Percentiles rank a stretch among this genome's conserved stretches.
These are phyloP conservation scores for Sporisorium iseilematis-ciliati DNA, from an alignment of 1,284 basidiomycete genomes.

Conservation along the genomic window DNA sequence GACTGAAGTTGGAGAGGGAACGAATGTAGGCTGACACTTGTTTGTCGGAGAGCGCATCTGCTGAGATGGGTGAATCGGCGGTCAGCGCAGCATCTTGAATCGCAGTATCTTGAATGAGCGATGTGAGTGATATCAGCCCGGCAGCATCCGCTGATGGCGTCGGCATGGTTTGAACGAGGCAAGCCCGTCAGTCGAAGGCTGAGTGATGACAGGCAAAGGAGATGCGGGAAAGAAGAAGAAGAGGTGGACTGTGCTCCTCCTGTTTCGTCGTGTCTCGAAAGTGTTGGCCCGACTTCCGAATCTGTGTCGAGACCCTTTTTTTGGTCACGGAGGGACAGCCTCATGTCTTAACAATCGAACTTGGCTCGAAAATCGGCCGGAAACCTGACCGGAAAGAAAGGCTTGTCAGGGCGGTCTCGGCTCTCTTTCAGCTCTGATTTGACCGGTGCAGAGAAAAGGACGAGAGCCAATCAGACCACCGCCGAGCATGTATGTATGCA, in stretches of 20 bases:
- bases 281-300: conserved; percentile 47
- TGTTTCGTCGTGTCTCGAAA: neutral
- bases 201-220: no score
- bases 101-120: conserved; percentile 28
- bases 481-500: neutral
- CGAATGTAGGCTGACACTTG: conserved; percentile 41
- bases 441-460: conserved; percentile 5
- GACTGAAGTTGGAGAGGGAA: conserved; percentile 47
- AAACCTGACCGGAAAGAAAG: neutral
- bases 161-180: conserved; percentile 4
- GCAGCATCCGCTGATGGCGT: neutral
- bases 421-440: neutral
- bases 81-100: conserved; percentile 22
- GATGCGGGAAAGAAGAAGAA: neutral
- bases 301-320: neutral
- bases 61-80: conserved; percentile 18
- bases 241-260: neutral
- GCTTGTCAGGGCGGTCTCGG: no score
- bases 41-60: conserved; percentile 28
- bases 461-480: neutral
- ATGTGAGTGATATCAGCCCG: conserved; percentile 13
- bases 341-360: neutral
- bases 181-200: neutral
- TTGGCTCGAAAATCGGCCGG: conserved; percentile 4
- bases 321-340: neutral